These are phyloP conservation scores for Plasmodium ovale DNA, from an alignment of 169 alveolate species.

Conservation along the genomic window DNA sequence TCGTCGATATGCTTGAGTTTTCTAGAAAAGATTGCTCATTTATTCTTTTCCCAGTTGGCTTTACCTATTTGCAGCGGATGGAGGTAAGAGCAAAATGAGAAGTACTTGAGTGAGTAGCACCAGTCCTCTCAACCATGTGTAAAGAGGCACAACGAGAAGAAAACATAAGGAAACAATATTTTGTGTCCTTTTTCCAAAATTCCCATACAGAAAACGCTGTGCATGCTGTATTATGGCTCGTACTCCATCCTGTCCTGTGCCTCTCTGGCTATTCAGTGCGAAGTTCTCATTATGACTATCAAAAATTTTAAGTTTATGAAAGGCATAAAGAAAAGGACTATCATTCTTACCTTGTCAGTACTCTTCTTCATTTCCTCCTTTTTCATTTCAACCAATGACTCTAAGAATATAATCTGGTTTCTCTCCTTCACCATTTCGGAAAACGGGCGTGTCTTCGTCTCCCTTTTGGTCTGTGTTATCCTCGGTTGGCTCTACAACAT, in stretches of 20 bases:
- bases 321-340: constrained; percentile 36
- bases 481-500: constrained; percentile 57
- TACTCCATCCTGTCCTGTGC: constrained; percentile 79
- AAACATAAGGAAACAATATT: too few relatives aligned
- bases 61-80: constrained; percentile 40
- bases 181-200: too few relatives aligned
- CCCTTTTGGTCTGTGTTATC: constrained; percentile 49
- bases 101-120: too few relatives aligned
- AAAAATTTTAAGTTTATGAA: constrained; percentile 54
- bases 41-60: constrained; percentile 70
- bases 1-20: constrained; percentile 60
- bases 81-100: constrained; percentile 42
- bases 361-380: constrained; percentile 73
- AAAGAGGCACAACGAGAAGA: too few relatives aligned
- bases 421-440: constrained; percentile 84
- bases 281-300: constrained; percentile 79
- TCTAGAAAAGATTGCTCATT: constrained; percentile 65
- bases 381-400: constrained; percentile 58
- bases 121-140: too few relatives aligned
- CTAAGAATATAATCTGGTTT: constrained; percentile 83
- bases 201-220: constrained; percentile 79
- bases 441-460: constrained; percentile 81
- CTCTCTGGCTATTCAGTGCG: constrained; percentile 83
- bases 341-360: constrained; percentile 47
- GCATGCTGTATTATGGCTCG: constrained; percentile 82